Evolutionary conservation across 805 yeast species (phyloP).

Genomic region (Saturnispora saitoi): DNA sequence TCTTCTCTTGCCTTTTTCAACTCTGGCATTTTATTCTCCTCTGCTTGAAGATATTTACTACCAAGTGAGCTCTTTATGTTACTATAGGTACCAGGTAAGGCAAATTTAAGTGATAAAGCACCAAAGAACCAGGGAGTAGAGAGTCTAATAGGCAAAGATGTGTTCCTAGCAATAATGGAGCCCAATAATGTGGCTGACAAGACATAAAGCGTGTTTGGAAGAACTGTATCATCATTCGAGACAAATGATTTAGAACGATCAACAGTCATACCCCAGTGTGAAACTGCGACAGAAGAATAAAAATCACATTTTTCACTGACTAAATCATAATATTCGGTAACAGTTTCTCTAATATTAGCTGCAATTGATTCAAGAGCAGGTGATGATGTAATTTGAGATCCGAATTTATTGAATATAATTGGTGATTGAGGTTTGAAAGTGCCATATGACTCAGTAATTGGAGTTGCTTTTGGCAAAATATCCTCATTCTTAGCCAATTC

Average conservation of each 20-base stretch:
- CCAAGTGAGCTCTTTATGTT: slow-evolving; percentile 25
- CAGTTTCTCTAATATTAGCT: slow-evolving; percentile 31
- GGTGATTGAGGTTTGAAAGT: slow-evolving; percentile 5
- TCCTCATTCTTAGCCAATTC: not conserved
- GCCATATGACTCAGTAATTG: not conserved
- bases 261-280: slow-evolving; percentile 32
- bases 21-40: slow-evolving; percentile 33
- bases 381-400: slow-evolving; percentile 46
- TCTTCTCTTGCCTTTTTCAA: slow-evolving; percentile 21
- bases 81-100: slow-evolving; percentile 43
- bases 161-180: slow-evolving; percentile 42
- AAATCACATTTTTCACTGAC: slow-evolving; percentile 38
- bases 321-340: slow-evolving; percentile 32
- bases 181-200: slow-evolving; percentile 49
- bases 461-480: not conserved
- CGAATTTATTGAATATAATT: slow-evolving; percentile 33
- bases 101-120: slow-evolving; percentile 32
- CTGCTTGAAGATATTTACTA: slow-evolving; percentile 17
- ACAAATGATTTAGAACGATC: slow-evolving; percentile 30
- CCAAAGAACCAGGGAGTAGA: slow-evolving; percentile 45
- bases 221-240: slow-evolving; percentile 48
- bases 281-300: slow-evolving; percentile 37
- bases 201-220: slow-evolving; percentile 48
- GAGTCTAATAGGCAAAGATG: slow-evolving; percentile 42
- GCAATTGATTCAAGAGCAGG: slow-evolving; percentile 39